Base-by-base conservation (phyloP, 768 basidiomycete species). In the Tricholoma hemisulphureum region DNA sequence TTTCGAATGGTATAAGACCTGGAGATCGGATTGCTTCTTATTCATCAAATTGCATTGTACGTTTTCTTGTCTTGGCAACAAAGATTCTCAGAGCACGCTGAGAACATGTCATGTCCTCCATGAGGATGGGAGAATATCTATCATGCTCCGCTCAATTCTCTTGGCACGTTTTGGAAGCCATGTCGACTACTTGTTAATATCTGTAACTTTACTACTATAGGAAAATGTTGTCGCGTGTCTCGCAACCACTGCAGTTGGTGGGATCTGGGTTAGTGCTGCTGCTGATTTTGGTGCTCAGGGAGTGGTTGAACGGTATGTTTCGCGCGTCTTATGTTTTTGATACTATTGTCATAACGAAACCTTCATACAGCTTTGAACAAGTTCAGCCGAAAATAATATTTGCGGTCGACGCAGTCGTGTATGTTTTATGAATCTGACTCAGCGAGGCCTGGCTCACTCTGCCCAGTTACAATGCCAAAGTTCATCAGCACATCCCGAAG, bases 271-370 rank as follows among this genome's bases (percentile, higher is more conserved):
- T 43, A 86, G 84, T 65, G 89, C 88, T 13, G 88, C 90, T 16
- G 84, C 89, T 14, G 91, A 93, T 71, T 92, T 93, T 71, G 91
- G 87, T n/a, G 75, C 87, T 18, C 80, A 84, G 59, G 91, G 91
- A 9, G 88, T 90, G 2, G 73, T 87, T 41, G 89, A 93, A 72
- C 80, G 91, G 80, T 85, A 63, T 58, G 72, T 65, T 21, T n/a
- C 29, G 56, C 39, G 31, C 28, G 46, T 43, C 28, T 57, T 55
- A 32, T 54, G 46, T 57, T 50, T 49, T 52, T 37, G 51, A 41
- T n/a, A n/a, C n/a, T n/a, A n/a, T n/a, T n/a, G 16, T 24, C 16
- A 29, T 53, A 60, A 23, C 60, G 60, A 4, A 4, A 58, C 29
- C 13, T 34, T 53, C 34, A 20, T 32, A 9, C 51, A 88, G 86